Evolutionary conservation across 495 filamentous ascomycete genomes (phyloP).

Genomic region (Amorphotheca resinae): DNA sequence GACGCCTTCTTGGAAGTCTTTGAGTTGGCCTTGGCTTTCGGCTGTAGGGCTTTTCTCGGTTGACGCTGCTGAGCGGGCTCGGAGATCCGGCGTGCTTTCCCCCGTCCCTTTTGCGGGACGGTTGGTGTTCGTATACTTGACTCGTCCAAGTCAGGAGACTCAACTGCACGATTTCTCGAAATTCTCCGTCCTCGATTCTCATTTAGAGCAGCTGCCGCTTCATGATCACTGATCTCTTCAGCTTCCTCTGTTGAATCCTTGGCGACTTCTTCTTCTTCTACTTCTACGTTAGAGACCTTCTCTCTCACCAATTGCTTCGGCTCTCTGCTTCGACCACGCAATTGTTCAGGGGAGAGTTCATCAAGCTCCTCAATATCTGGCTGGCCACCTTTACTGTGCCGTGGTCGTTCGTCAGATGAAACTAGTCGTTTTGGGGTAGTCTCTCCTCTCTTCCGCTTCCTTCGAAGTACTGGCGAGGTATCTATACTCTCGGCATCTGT

Average conservation of each 20-base stretch:
- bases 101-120: slow-evolving; percentile 1
- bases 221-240: slow-evolving; percentile 14
- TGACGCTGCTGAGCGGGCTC: slow-evolving; percentile 15
- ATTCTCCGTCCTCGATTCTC: slow-evolving; percentile 9
- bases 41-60: slow-evolving; percentile 9
- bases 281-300: not conserved
- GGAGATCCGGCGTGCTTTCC: not conserved
- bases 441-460: slow-evolving; percentile 10
- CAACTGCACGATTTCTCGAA: slow-evolving; percentile 2
- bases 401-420: not conserved
- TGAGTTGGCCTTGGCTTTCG: slow-evolving; percentile 5
- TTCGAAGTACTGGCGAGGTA: slow-evolving; percentile 4
- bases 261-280: not conserved
- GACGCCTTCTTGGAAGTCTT: not conserved
- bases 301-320: not conserved
- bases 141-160: slow-evolving; percentile 8
- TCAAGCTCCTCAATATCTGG: slow-evolving; percentile 7
- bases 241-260: slow-evolving; percentile 4
- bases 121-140: not conserved
- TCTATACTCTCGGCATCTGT: not conserved
- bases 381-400: not conserved
- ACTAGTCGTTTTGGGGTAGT: not conserved
- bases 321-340: slow-evolving; percentile 1
- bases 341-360: slow-evolving; percentile 22
- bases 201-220: slow-evolving; percentile 10